Conservation (phyloP, 2,329 filamentous ascomycete species). For the Gliomastix tumulicola region DNA sequence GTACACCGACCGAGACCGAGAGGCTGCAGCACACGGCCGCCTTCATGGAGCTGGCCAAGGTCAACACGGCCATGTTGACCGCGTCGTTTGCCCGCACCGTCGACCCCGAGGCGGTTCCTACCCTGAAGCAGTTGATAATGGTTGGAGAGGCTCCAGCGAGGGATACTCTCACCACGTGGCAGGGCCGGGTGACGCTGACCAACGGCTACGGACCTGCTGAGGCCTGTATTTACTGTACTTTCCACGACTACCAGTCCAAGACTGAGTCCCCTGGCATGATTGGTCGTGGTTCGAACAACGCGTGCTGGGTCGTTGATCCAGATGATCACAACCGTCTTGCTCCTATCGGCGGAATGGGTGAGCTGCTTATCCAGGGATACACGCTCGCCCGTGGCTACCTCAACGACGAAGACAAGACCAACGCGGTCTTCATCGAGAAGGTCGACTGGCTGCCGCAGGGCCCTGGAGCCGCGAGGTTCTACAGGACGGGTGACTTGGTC, state of each 20-base stretch:
- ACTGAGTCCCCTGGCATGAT: conserved; percentile 1
- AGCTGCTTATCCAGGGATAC: conserved; percentile 12
- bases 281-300: conserved; percentile 2
- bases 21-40: conserved; percentile 3
- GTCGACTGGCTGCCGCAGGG: conserved; percentile 62
- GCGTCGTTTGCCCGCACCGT: conserved; percentile 4
- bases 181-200: conserved; percentile 16
- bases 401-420: conserved; percentile 10
- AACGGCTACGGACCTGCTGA: conserved; percentile 17
- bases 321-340: conserved; percentile 8
- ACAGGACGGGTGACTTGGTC: conserved; percentile 77
- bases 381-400: conserved; percentile 12
- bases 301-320: conserved; percentile 10
- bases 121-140: conserved; percentile 3
- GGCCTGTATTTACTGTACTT: conserved; percentile 18
- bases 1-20: conserved; percentile 11
- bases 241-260: neutral
- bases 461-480: conserved; percentile 60
- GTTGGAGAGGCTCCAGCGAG: conserved; percentile 21
- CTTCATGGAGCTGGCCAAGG: neutral
- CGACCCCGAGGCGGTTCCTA: conserved; percentile 2
- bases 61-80: conserved; percentile 1
- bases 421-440: neutral
- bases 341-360: conserved; percentile 13
- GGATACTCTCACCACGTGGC: conserved; percentile 9